A percentile compares a stretch with the other conserved stretches of the same genome.
Conservation (phyloP, 495 filamentous ascomycete species). For the Aspergillus bertholletiae region DNA sequence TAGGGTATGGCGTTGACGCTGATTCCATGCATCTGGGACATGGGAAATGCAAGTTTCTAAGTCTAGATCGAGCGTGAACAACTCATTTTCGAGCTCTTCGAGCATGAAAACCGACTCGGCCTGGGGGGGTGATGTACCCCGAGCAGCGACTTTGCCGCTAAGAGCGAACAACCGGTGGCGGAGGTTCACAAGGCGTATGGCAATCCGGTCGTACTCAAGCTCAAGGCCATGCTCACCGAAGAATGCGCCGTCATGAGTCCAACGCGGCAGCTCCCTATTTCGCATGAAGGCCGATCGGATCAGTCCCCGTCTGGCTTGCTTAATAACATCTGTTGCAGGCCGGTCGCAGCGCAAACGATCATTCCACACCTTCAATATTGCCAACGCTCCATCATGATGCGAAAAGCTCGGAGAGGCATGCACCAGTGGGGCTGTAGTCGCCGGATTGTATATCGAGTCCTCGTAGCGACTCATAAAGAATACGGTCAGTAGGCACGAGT, state of each 20-base stretch:
- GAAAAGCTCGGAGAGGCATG: not conserved
- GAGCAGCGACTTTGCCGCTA: not conserved
- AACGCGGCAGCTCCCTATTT: not conserved
- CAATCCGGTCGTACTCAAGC: not conserved
- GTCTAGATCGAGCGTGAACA: not conserved
- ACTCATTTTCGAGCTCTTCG: not conserved
- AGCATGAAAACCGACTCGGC: not conserved
- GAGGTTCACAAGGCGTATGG: not conserved
- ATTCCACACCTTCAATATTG: not conserved
- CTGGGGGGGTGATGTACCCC: not conserved
- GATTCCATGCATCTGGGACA: not conserved
- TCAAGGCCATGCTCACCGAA: not conserved
- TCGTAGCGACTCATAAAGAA: slow-evolving; percentile 2
- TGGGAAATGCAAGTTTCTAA: not conserved
- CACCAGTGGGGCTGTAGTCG: not conserved
- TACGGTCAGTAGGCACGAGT: not conserved
- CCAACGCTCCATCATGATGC: not conserved
- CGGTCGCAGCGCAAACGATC: not conserved
- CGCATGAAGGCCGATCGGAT: not conserved
- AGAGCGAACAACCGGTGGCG: not conserved
- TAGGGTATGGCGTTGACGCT: not conserved
- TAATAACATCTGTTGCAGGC: not conserved
- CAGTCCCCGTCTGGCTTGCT: not conserved
- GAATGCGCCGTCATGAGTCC: not conserved
- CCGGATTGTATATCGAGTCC: not conserved